phyloP scores from a whole-genome alignment of 192 early-diverging fungal species.

The Cladochytrium replicatum region DNA sequence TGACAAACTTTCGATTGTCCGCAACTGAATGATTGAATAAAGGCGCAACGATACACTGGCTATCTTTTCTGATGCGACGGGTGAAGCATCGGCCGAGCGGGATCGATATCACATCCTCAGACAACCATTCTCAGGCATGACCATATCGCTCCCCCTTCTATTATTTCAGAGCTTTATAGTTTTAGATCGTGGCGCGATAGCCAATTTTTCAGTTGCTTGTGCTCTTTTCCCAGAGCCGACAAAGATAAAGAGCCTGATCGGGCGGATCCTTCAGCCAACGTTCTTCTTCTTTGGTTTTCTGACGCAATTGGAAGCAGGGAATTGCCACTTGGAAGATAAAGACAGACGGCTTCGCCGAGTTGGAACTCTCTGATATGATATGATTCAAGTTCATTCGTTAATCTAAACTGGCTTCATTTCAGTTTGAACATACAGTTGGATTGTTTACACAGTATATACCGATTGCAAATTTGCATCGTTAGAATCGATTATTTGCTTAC shows the following conservation, averaged over 20 bases:
- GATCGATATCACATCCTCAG: constrained; percentile 70
- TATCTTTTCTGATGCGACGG: constrained; percentile 42
- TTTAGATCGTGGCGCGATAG: no score
- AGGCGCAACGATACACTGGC: neutral
- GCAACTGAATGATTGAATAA: neutral
- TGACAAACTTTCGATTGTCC: neutral
- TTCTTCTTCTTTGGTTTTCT: constrained; percentile 85
- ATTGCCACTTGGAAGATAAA: constrained; percentile 74
- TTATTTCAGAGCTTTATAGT: constrained; percentile 33
- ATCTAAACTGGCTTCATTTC: neutral
- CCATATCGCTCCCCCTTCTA: constrained; percentile 57
- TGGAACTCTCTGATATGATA: constrained; percentile 53
- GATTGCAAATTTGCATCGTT: constrained; percentile 65
- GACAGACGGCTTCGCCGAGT: constrained; percentile 63
- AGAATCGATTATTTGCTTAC: no score
- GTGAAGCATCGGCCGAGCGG: constrained; percentile 52
- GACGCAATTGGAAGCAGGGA: constrained; percentile 67
- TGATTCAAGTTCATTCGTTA: neutral
- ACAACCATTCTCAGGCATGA: constrained; percentile 72
- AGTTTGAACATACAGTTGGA: constrained; percentile 44
- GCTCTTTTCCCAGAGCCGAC: constrained; percentile 41
- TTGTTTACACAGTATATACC: constrained; percentile 80
- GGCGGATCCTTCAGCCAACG: constrained; percentile 46
- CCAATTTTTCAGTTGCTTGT: constrained; percentile 3
- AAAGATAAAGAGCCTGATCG: constrained; percentile 68